Evolutionary conservation across 768 basidiomycete genomes (phyloP).

Genomic region (Termitomyces sp.): DNA sequence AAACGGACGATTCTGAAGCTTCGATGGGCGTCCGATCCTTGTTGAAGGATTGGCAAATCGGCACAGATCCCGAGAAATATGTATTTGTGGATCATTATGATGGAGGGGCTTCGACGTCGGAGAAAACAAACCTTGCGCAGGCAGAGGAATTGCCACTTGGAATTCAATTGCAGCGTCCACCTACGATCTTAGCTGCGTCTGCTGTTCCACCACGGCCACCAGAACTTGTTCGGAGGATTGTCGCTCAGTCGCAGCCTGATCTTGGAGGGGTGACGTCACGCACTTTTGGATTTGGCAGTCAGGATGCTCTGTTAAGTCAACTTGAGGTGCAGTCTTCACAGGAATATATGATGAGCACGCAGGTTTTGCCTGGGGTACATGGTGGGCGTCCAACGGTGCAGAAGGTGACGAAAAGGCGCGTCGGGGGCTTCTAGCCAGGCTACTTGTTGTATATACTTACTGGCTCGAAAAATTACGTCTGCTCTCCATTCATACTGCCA

Average conservation of each 20-base stretch:
- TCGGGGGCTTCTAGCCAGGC: constrained; percentile 63
- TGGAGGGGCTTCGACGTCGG: constrained; percentile 16
- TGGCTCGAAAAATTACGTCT: neutral
- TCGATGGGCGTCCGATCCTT: constrained; percentile 57
- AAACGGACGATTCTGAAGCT: constrained; percentile 18
- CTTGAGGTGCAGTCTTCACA: constrained; percentile 25
- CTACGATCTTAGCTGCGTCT: constrained; percentile 29
- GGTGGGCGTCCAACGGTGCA: constrained; percentile 50
- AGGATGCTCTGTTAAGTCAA: constrained; percentile 1
- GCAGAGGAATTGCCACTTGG: neutral
- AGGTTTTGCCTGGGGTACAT: constrained; percentile 63
- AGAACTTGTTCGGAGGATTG: constrained; percentile 6
- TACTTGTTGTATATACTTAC: neutral
- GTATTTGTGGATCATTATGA: constrained; percentile 53
- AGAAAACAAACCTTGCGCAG: neutral
- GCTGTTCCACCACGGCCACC: constrained; percentile 15
- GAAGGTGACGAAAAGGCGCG: constrained; percentile 55
- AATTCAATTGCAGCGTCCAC: constrained; percentile 24
- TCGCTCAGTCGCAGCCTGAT: constrained; percentile 13
- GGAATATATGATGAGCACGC: constrained; percentile 54
- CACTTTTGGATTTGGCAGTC: constrained; percentile 8
- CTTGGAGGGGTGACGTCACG: constrained; percentile 1
- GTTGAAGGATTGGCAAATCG: constrained; percentile 63
- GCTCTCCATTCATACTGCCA: neutral
- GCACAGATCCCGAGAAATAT: constrained; percentile 44